Conservation (phyloP, 805 yeast genomes). For the Spathaspora girioi region DNA sequence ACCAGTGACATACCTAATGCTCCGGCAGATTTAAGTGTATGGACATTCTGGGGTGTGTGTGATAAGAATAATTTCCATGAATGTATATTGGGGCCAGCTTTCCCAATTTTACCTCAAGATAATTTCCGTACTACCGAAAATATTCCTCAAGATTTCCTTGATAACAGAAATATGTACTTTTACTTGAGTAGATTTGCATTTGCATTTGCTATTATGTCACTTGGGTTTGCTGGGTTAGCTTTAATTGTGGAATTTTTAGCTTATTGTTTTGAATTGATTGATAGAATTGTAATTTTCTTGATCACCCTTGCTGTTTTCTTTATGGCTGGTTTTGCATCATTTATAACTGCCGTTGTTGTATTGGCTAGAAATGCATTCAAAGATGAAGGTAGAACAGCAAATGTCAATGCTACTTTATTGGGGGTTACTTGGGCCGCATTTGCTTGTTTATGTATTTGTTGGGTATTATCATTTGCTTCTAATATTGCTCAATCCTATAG, state of each 20-base stretch:
- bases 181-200: conserved; percentile 66
- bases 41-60: conserved; percentile 82
- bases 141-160: conserved; percentile 53
- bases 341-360: conserved; percentile 76
- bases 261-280: conserved; percentile 52
- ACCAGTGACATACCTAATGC: conserved; percentile 56
- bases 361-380: conserved; percentile 69
- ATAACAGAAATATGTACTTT: conserved; percentile 54
- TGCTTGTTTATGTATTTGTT: conserved; percentile 47
- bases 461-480: conserved; percentile 51
- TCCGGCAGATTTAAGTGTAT: conserved; percentile 48
- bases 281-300: conserved; percentile 52
- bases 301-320: conserved; percentile 50
- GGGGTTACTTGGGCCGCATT: conserved; percentile 74
- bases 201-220: conserved; percentile 56
- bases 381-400: conserved; percentile 38
- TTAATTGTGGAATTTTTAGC: conserved; percentile 54
- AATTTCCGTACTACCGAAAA: conserved; percentile 56
- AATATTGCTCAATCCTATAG: conserved; percentile 47
- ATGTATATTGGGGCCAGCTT: conserved; percentile 63
- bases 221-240: conserved; percentile 61
- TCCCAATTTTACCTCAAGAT: conserved; percentile 76
- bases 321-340: conserved; percentile 58
- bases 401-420: conserved; percentile 53
- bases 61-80: conserved; percentile 52